phyloP scores from a whole-genome alignment of 257 asterid species.

The Paulownia fortunei region DNA sequence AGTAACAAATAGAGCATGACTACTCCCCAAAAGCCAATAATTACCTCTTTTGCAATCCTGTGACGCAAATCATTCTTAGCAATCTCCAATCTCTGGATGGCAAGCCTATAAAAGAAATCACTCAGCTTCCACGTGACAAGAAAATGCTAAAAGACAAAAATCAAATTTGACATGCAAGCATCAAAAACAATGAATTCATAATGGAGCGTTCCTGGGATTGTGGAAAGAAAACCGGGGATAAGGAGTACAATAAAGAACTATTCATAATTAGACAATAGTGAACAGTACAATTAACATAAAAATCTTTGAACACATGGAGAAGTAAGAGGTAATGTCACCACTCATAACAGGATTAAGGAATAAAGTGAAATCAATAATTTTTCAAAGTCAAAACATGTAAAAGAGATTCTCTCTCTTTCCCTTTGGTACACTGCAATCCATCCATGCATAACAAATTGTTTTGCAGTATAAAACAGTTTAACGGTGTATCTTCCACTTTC shows the following conservation, averaged over 20 bases:
- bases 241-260: not conserved
- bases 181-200: not conserved
- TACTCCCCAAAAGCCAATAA: slow-evolving; percentile 24
- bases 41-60: slow-evolving; percentile 94
- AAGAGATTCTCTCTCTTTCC: slow-evolving; percentile 1
- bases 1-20: slow-evolving; percentile 11
- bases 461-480: not conserved
- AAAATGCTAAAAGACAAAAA: slow-evolving; percentile 12
- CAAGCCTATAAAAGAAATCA: slow-evolving; percentile 62
- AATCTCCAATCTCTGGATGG: slow-evolving; percentile 90
- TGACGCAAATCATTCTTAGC: slow-evolving; percentile 91
- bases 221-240: not conserved
- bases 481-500: not conserved
- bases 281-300: not conserved
- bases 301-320: slow-evolving; percentile 12
- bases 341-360: not conserved
- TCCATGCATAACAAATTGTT: slow-evolving; percentile 16
- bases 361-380: not conserved
- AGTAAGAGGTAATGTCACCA: slow-evolving; percentile 19
- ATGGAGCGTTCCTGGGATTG: not conserved
- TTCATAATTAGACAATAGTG: not conserved
- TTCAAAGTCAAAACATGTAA: not conserved
- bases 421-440: not conserved
- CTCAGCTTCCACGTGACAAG: slow-evolving; percentile 29
- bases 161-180: slow-evolving; percentile 18